A percentile compares a stretch with the other conserved stretches of the same genome.
Conservation (phyloP, 2,329 filamentous ascomycete genomes). For the Botrytis fabae region DNA sequence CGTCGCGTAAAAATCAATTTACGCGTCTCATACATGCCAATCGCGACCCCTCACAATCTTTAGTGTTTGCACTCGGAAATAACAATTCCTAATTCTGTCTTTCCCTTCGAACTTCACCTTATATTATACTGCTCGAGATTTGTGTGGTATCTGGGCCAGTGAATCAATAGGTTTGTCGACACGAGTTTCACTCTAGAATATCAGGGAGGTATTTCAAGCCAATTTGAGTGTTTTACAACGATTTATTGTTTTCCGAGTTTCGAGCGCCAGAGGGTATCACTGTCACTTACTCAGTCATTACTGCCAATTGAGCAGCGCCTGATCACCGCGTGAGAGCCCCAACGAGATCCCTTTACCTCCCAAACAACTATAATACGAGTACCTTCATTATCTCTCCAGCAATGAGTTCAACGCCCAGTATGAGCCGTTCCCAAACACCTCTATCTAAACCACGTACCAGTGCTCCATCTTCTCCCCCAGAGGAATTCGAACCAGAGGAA, state of each 20-base stretch:
- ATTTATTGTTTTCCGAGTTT: not conserved
- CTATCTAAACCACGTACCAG: slow-evolving; percentile 32
- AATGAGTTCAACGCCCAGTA: slow-evolving; percentile 27
- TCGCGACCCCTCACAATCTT: not conserved
- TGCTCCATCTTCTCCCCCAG: slow-evolving; percentile 35
- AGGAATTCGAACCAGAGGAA: slow-evolving; percentile 15
- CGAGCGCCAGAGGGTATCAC: not conserved
- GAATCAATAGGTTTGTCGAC: not conserved
- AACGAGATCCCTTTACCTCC: not conserved
- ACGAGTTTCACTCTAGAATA: not conserved
- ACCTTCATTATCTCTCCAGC: not conserved
- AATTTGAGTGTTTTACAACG: not conserved
- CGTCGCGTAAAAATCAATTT: slow-evolving; percentile 20
- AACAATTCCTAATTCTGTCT: not conserved
- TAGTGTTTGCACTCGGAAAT: not conserved
- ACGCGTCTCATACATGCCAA: slow-evolving; percentile 13
- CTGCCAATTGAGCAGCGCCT: not conserved
- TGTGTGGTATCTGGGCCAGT: not conserved
- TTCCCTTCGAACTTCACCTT: not conserved
- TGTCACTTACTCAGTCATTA: not conserved
- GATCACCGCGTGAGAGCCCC: too few species aligned
- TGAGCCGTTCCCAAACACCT: slow-evolving; percentile 27
- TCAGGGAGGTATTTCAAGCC: not conserved
- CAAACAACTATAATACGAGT: not conserved
- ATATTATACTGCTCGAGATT: not conserved